Evolutionary conservation across 345 rosid species (phyloP).

Genomic region (Corchorus capsularis): DNA sequence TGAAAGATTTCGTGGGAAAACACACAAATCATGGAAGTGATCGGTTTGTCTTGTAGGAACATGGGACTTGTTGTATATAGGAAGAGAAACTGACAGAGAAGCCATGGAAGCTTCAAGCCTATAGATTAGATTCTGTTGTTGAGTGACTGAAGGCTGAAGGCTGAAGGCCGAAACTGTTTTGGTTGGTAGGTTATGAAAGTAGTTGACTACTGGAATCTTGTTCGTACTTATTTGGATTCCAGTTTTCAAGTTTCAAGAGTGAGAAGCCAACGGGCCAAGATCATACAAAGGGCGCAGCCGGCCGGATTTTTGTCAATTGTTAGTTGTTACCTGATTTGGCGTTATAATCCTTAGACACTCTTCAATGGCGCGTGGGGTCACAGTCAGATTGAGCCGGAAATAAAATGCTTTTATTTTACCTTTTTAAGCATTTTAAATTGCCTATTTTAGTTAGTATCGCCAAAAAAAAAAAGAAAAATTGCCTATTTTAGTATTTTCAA

Average conservation of each 20-base stretch:
- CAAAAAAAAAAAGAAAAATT: no score
- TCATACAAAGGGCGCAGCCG: constrained; percentile 1
- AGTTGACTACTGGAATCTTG: not conserved
- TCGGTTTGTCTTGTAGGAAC: constrained; percentile 21
- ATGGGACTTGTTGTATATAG: constrained; percentile 22
- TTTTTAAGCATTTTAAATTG: no score
- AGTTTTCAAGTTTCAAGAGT: not conserved
- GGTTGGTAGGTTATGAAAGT: not conserved
- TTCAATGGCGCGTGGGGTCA: not conserved
- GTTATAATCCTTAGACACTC: no score
- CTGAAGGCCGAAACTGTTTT: not conserved
- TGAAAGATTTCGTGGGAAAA: constrained; percentile 13
- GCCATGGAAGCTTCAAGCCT: constrained; percentile 34
- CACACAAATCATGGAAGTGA: not conserved
- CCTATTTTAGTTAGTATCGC: no score
- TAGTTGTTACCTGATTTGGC: no score
- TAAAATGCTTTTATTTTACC: no score
- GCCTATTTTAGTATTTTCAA: no score
- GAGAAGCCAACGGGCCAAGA: not conserved
- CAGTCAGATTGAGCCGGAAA: no score
- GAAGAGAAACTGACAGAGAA: constrained; percentile 26
- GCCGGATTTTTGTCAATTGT: not conserved
- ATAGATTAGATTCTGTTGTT: not conserved
- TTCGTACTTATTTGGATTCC: not conserved
- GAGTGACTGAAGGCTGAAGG: not conserved